Evolutionary conservation across 2,329 filamentous ascomycete species (phyloP), one percentile per base, ranked within the genome.

Genomic region (Sclerotinia spermophila): DNA sequence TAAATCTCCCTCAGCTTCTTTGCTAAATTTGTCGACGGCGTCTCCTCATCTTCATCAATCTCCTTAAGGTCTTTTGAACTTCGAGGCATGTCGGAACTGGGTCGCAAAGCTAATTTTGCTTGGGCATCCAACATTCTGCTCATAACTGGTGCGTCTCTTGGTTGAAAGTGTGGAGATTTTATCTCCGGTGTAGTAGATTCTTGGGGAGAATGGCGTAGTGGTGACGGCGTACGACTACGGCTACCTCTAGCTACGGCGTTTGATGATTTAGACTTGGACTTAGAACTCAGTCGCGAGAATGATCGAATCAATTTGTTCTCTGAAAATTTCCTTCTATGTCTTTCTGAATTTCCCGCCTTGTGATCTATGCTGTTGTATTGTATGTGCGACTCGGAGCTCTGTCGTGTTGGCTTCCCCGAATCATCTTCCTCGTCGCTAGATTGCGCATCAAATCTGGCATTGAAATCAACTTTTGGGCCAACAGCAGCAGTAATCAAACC

Each of bases 401-500:
- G 72, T 8, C 70, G 65, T 24, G 76, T 71, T 27, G 75, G 71
- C 35, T 74, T 73, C 24, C 65, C 71, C 7, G 75, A 71, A 51
- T 77, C 77, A 55, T 79, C 78, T 51, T 80, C 78, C 74, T 94
- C 94, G 76, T 95, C 93, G 76, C 92, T 96, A 55, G 91, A 94
- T 74, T 91, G 85, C 65, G 83, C 91, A 77, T 94, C 91, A 80
- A 96, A 95, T 51, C 92, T 88, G 71, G 92, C 87, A 80, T 92
- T 90, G 78, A 96, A 94, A 81, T 96, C 91, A 67, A 92, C 90
- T 71, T 89, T 89, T 42, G 93, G 94, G 10, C 94, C 93, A 51
- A 93, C 93, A 51, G 93, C 93, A 24, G 93, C 93, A 10, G 94
- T 92, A 75, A 98, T 94, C 82, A 98, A 88, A 68, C 93, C 94